Base-by-base conservation (phyloP, 805 yeast species). In the Wickerhamomyces hampshirensis region DNA sequence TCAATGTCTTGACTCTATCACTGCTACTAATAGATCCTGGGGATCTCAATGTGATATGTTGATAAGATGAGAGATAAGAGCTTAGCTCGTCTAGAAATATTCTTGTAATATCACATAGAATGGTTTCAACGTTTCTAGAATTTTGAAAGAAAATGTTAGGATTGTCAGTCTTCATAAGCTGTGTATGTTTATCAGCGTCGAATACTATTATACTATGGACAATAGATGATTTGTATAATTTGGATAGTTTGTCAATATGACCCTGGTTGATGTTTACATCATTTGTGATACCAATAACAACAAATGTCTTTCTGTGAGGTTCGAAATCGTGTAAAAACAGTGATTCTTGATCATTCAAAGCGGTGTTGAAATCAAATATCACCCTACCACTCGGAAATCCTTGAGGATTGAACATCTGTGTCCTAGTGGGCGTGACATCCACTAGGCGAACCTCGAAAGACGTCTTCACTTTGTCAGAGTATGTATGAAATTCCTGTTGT, bases 301-400 rank as follows among this genome's bases (percentile, higher is more conserved):
- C 68, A 47, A 86, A 75, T 0, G 84, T 76, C 53, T 87, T 86
- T 34, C 97, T 63, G 59, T 74, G 87, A 1, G 96, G 95, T 60
- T 93, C 97, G 44, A 91, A 77, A 58, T 91, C 98, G 47, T 83
- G 85, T 28, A 91, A 63, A 35, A 83, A 80, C 6, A 79, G 59
- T 18, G 82, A 69, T 28, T 75, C 78, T n/a, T 67, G 68, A 37
- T 75, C 80, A 2, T 71, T 63, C 6, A 62, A 51, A 0, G 71
- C 48, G 2, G 71, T 58, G 10, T 60, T 58, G 44, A 77, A 76
- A 38, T 78, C 79, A 51, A 73, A 84, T 11, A 78, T 56, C 1
- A 91, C 59, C 33, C 81, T 62, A 0, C 98, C 98, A 33, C 71
- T 70, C 1, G 97, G 96, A 50, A 76, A 84, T 0, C 82, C 80